Evolutionary conservation across 768 basidiomycete genomes (phyloP), one percentile per base, ranked within the genome.

Genomic region (Aureoboletus auriporus): DNA sequence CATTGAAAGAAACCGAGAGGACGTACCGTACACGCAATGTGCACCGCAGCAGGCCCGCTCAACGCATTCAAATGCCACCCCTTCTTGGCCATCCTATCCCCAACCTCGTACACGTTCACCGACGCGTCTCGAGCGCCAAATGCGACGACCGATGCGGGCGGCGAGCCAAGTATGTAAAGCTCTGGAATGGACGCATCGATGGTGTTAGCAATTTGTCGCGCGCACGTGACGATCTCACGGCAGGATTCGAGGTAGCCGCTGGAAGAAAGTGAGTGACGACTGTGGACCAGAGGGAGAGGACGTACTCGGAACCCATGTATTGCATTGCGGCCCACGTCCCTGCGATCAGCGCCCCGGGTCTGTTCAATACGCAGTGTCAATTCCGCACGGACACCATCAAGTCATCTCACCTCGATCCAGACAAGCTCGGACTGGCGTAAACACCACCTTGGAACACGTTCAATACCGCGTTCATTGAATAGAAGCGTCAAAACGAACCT

Each of bases 271-370:
- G 16, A 10, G 36, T 35, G 17, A 26, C 45, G 38, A 38, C 20
- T 33, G 26, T 0, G 8, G 27, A 35, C 8, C 31, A 38, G 7
- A 35, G 29, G 39, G 16, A 35, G 10, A 46, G 34, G 16, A 74
- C 85, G 44, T 61, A 93, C 90, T 86, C 76, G 51, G 84, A 75
- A 27, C 95, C 95, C 72, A 97, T 86, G 64, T 90, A 82, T 53
- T 95, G 88, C 83, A 99, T 86, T 2, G 93, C 92, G 7, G 95
- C 95, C 93, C 93, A 99, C 27, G 93, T 84, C 39, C 90, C 95
- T 23, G 95, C 95, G 51, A 99, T 86, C 52, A 97, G 71, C 0
- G 93, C 84, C 6, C 95, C 96, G 1, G 94, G 90, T 34, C 94
- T 91, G 13, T 12, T 31, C 0, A 33, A 29, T 20, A n/a, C 5